Evolutionary conservation across 2,329 filamentous ascomycete genomes (phyloP).

Genomic region (Arachnopeziza araneosa): DNA sequence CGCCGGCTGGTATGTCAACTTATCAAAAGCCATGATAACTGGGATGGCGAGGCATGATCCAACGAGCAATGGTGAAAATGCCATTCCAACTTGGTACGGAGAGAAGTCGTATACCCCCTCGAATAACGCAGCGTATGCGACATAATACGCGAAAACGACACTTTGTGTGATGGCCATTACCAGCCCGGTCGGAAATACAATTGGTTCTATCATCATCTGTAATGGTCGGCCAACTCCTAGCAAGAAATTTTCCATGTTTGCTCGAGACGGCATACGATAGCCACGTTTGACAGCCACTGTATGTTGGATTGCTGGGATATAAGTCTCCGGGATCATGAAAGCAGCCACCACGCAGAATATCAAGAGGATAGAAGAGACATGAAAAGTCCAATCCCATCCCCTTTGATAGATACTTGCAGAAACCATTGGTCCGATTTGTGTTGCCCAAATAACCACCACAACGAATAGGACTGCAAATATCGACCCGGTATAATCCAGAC

Average conservation of each 20-base stretch:
- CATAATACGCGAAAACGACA: slow-evolving; percentile 12
- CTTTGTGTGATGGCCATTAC: slow-evolving; percentile 9
- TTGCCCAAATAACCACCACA: slow-evolving; percentile 8
- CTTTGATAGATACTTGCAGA: slow-evolving; percentile 1
- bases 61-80: slow-evolving; percentile 9
- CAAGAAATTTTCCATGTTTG: background rate
- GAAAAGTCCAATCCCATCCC: slow-evolving; percentile 11
- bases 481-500: slow-evolving; percentile 8
- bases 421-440: slow-evolving; percentile 9
- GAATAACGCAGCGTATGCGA: slow-evolving; percentile 10
- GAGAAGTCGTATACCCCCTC: slow-evolving; percentile 10
- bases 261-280: background rate
- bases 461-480: slow-evolving; percentile 6
- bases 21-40: slow-evolving; percentile 8
- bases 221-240: slow-evolving; percentile 5
- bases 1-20: slow-evolving; percentile 8
- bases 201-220: slow-evolving; percentile 12
- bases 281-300: slow-evolving; percentile 1
- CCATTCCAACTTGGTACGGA: slow-evolving; percentile 12
- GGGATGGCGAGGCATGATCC: slow-evolving; percentile 6
- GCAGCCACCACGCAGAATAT: background rate
- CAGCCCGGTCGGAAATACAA: slow-evolving; percentile 9
- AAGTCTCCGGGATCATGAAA: slow-evolving; percentile 11
- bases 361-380: slow-evolving; percentile 5
- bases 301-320: slow-evolving; percentile 5